Percentiles rank a stretch among this genome's conserved stretches.
Evolutionary conservation across 768 basidiomycete species (phyloP).

Genomic region (Pilatotrama ljubarskyi): DNA sequence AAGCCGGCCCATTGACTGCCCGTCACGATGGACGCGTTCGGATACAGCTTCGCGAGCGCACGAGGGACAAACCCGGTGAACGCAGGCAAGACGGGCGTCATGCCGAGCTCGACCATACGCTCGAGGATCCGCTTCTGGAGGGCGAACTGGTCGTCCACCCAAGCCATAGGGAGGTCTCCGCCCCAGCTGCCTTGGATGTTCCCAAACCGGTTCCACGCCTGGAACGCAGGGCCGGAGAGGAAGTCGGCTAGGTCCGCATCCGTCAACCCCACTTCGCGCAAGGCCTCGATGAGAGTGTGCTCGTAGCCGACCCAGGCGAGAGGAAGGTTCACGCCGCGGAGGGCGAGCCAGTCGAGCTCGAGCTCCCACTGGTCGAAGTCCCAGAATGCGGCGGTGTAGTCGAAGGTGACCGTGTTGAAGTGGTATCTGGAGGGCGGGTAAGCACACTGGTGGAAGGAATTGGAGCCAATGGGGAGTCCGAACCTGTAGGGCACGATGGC

Average conservation of each 20-base stretch:
- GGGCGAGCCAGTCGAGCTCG: constrained; percentile 44
- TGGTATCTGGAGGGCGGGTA: constrained; percentile 27
- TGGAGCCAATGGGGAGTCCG: neutral
- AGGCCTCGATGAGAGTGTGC: constrained; percentile 36
- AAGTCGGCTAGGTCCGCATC: constrained; percentile 38
- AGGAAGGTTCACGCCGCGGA: constrained; percentile 43
- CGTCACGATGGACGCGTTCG: constrained; percentile 37
- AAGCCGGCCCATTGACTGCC: constrained; percentile 40
- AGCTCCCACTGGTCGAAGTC: constrained; percentile 40
- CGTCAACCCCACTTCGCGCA: constrained; percentile 39
- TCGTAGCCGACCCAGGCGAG: constrained; percentile 46
- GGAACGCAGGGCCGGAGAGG: constrained; percentile 42
- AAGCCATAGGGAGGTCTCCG: constrained; percentile 36
- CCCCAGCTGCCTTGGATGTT: constrained; percentile 45
- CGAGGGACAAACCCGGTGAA: constrained; percentile 45
- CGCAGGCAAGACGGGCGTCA: constrained; percentile 44
- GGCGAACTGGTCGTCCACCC: constrained; percentile 40
- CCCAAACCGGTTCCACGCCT: constrained; percentile 45
- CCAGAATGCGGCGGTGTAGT: constrained; percentile 43
- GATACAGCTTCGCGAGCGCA: constrained; percentile 33
- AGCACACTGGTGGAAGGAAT: neutral
- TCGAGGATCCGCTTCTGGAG: constrained; percentile 39
- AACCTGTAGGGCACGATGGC: constrained; percentile 41
- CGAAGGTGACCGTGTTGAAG: constrained; percentile 46
- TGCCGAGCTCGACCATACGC: constrained; percentile 43